These are phyloP conservation scores for Zygosaccharomyces gambellarensis DNA, from an alignment of 805 yeast genomes.

Conservation along the genomic window DNA sequence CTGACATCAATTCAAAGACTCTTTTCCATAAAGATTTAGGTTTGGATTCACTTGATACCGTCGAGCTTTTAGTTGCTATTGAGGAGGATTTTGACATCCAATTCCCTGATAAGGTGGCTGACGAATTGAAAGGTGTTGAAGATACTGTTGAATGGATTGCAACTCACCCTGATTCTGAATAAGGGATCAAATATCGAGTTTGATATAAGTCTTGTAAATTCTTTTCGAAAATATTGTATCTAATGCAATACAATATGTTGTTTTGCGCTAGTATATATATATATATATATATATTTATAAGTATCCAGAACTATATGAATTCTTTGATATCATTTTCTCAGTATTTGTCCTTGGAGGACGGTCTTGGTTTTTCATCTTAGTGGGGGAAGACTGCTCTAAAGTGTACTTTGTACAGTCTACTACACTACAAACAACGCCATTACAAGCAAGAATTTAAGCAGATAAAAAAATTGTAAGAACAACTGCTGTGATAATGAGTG, in stretches of 20 bases:
- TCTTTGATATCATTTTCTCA: not conserved
- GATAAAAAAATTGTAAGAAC: not conserved
- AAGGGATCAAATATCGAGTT: constrained; percentile 5
- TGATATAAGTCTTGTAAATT: constrained; percentile 12
- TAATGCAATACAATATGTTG: not conserved
- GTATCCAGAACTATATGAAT: constrained; percentile 4
- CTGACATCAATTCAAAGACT: constrained; percentile 37
- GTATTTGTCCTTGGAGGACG: not conserved
- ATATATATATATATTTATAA: constrained; percentile 1
- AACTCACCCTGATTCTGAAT: constrained; percentile 51
- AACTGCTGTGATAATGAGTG: not conserved
- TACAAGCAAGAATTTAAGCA: not conserved
- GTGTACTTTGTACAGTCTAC: not conserved
- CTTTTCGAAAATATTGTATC: constrained; percentile 2
- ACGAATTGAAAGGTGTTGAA: constrained; percentile 86
- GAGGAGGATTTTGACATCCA: constrained; percentile 88
- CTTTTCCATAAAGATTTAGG: constrained; percentile 52
- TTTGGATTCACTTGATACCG: constrained; percentile 85
- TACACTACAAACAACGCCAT: not conserved
- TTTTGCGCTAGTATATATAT: not conserved
- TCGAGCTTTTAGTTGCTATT: constrained; percentile 91
- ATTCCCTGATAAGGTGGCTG: constrained; percentile 87
- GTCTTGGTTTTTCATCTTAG: not conserved
- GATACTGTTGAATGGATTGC: constrained; percentile 87
- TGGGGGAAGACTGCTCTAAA: not conserved